These are phyloP conservation scores for Mycena belliarum DNA, from an alignment of 768 basidiomycete genomes.

Conservation along the genomic window DNA sequence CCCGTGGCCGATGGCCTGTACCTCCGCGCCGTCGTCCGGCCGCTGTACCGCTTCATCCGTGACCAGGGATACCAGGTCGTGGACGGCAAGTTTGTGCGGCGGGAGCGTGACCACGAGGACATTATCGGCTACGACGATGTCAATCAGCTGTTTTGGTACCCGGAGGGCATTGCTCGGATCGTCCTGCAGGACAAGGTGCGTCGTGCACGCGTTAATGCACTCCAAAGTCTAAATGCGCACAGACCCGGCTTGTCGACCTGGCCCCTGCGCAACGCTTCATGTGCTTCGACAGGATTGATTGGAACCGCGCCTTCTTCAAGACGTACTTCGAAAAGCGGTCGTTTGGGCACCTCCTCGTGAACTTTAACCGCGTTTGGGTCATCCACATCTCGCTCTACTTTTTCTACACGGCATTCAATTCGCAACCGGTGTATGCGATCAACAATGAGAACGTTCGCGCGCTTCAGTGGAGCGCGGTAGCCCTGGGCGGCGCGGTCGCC, in stretches of 20 bases:
- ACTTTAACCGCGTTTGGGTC: slow-evolving; percentile 99
- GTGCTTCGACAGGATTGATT: slow-evolving; percentile 96
- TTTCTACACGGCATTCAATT: slow-evolving; percentile 95
- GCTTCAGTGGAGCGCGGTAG: slow-evolving; percentile 90
- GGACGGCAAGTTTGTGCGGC: slow-evolving; percentile 93
- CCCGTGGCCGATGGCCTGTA: slow-evolving; percentile 95
- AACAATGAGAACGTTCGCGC: slow-evolving; percentile 59
- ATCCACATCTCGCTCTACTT: slow-evolving; percentile 93
- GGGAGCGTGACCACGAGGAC: slow-evolving; percentile 89
- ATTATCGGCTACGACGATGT: slow-evolving; percentile 99
- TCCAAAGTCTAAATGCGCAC: not conserved
- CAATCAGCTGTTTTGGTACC: slow-evolving; percentile 99
- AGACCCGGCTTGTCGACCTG: slow-evolving; percentile 91
- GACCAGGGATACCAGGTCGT: slow-evolving; percentile 97
- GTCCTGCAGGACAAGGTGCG: slow-evolving; percentile 84
- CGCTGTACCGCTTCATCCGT: slow-evolving; percentile 92
- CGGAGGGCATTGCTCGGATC: slow-evolving; percentile 95
- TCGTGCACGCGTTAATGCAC: not conserved
- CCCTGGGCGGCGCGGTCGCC: slow-evolving; percentile 92
- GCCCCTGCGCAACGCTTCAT: slow-evolving; percentile 92
- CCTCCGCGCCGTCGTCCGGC: slow-evolving; percentile 85
- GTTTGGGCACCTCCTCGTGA: slow-evolving; percentile 94
- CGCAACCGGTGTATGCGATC: slow-evolving; percentile 77
- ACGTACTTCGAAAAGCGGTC: slow-evolving; percentile 98
- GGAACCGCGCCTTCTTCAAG: slow-evolving; percentile 97